phyloP scores from a whole-genome alignment of 805 yeast species.

The Kuraishia capsulata region DNA sequence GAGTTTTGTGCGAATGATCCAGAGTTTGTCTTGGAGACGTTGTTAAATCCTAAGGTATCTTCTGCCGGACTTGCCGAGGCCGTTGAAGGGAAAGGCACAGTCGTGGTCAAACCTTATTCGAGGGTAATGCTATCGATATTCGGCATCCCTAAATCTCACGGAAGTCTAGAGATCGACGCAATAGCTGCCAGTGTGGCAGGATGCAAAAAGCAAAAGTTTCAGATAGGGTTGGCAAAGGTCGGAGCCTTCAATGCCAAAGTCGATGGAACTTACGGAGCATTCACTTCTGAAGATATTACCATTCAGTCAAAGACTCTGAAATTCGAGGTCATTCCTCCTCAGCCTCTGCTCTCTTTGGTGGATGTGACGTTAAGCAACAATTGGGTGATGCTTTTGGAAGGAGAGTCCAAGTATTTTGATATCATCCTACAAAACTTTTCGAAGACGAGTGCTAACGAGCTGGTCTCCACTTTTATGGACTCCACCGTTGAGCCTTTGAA shows the following conservation, averaged over 20 bases:
- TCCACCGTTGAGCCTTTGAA: slow-evolving; percentile 61
- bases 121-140: slow-evolving; percentile 29
- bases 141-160: slow-evolving; percentile 39
- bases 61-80: slow-evolving; percentile 7
- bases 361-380: slow-evolving; percentile 48
- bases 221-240: slow-evolving; percentile 4
- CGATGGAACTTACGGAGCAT: background rate
- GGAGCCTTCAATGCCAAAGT: background rate
- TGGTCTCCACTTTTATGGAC: slow-evolving; percentile 61
- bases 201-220: slow-evolving; percentile 37
- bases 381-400: slow-evolving; percentile 73
- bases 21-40: slow-evolving; percentile 17
- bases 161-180: slow-evolving; percentile 40
- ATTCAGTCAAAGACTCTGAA: slow-evolving; percentile 17
- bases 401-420: slow-evolving; percentile 48
- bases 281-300: slow-evolving; percentile 7
- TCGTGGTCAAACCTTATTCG: slow-evolving; percentile 28
- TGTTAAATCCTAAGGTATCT: slow-evolving; percentile 10
- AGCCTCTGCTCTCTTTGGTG: slow-evolving; percentile 52
- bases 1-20: slow-evolving; percentile 21
- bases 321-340: slow-evolving; percentile 30
- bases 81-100: slow-evolving; percentile 7
- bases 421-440: slow-evolving; percentile 53
- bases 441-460: slow-evolving; percentile 39
- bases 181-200: slow-evolving; percentile 40